Evolutionary conservation across 2,329 filamentous ascomycete genomes (phyloP), one percentile per base, ranked within the genome.

Genomic region (Phaeophleospora eucalypticola): DNA sequence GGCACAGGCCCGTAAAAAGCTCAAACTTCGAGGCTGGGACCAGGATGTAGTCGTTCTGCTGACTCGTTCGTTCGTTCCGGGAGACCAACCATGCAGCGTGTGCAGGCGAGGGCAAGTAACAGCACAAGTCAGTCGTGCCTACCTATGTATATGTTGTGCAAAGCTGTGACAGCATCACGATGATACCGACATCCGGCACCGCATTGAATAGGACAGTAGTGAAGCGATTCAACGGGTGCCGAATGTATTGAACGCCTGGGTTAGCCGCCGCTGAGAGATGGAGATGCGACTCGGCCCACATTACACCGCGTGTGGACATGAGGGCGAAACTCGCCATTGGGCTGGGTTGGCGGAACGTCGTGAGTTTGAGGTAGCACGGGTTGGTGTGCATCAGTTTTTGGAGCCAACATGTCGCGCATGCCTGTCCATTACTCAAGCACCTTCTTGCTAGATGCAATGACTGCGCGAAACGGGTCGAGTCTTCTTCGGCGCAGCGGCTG

Each of bases 281-380:
- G n/a, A n/a, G n/a, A n/a, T n/a, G n/a, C n/a, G n/a, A n/a, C n/a
- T n/a, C n/a, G n/a, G n/a, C n/a, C n/a, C n/a, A n/a, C n/a, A 29
- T 6, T 29, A 29, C 7, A 29, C 12, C 24, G 6, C 12, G 24
- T 6, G 12, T 29, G 24, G 24, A 39, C 37, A 39, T 21, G 18
- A 21, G 17, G 18, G 19, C 19, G 18, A 39, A 6, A 19, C 37
- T 39, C 37, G 19, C 37, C 37, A 39, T 21, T 39, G 19, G 21
- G 19, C 37, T 21, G 37, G 3, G n/a, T 20, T 39, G 37, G 37
- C 9, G n/a, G 18, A 39, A 39, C 37, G 19, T 24, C 37, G 37
- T 39, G 21, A 19, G 37, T 39, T 39, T 39, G 37, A 18, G 19
- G 15, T 29, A 29, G 6, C 24, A 29, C 12, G 24, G 6, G 7